Evolutionary conservation across 257 asterid genomes (phyloP).

Genomic region (Nicotiana undulata): DNA sequence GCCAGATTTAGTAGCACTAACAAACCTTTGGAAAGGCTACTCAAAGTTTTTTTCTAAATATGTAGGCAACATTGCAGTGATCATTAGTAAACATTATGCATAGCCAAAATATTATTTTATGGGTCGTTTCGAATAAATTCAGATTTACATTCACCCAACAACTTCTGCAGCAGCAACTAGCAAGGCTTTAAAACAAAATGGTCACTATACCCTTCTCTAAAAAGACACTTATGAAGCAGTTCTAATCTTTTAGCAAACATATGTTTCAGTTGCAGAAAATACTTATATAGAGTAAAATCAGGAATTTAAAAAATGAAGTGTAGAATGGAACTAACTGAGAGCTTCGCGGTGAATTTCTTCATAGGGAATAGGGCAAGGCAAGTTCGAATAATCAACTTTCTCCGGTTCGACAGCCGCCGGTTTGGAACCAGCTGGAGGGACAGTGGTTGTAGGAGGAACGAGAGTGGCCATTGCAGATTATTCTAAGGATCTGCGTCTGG

Average conservation of each 20-base stretch:
- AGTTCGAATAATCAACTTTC: slow-evolving; percentile 58
- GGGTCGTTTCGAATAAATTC: no score
- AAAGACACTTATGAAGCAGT: no score
- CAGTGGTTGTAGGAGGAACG: slow-evolving; percentile 31
- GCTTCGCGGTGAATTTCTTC: slow-evolving; percentile 97
- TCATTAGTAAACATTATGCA: no score
- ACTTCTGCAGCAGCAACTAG: no score
- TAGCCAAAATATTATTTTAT: no score
- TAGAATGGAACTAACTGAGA: slow-evolving; percentile 34
- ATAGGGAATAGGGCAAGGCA: slow-evolving; percentile 85
- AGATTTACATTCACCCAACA: no score
- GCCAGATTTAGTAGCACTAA: neutral
- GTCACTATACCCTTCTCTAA: neutral
- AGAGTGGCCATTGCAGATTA: slow-evolving; percentile 51
- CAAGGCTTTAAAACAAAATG: neutral
- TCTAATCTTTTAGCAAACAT: no score
- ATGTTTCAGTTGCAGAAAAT: neutral
- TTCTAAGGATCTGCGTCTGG: neutral
- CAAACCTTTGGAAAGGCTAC: neutral
- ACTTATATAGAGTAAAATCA: neutral
- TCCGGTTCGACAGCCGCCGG: slow-evolving; percentile 4
- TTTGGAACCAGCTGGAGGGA: slow-evolving; percentile 22
- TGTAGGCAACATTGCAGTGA: no score
- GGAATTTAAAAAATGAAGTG: neutral
- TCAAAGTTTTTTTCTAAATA: no score